Base-by-base conservation (phyloP, 805 yeast species). In the Metschnikowia proteae region DNA sequence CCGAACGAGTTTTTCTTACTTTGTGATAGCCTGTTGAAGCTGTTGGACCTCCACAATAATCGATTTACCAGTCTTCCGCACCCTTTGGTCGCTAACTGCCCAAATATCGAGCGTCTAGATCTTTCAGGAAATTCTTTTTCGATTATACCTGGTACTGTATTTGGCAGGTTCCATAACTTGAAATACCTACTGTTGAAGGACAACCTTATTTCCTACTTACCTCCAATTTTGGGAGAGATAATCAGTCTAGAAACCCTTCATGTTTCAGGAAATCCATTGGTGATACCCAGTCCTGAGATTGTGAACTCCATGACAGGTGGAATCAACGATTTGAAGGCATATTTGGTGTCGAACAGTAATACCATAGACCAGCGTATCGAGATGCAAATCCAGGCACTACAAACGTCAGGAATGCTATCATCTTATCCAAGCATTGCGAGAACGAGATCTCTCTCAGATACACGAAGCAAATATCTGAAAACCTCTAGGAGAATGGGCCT, bases 401-500 rank as follows among this genome's bases (percentile, higher is more conserved):
- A 32, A 36, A 31, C 38, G 10, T 45, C 38, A 4, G 38, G 45
- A 27, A 30, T 40, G 5, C 25, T 31, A 8, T 52, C 59, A 4
- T 37, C 55, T 3, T 54, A 58, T 4, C 58, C 58, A 1, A 49
- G 45, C 22, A 40, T 67, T 4, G 52, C 63, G 2, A 52, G 75
- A 33, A 59, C 68, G 1, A 58, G 66, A 44, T 61, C 68, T 29
- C 58, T 66, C 4, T 64, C 72, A 1, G 69, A 67, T 13, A 53
- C 79, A 1, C 78, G 75, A 49, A 68, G 69, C 30, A 60, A 61
- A 40, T 71, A 83, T 6, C 76, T 86, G n/a, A 75, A 82, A 47
- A 87, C 88, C 4, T 80, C 88, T 0, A 81, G 85, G 60, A 71
- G 92, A 53, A 85, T 84, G 90, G 92, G 91, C 0, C 77, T 86